Conservation (phyloP, 352 stramenopile species). For the Thraustochytrium striatum region DNA sequence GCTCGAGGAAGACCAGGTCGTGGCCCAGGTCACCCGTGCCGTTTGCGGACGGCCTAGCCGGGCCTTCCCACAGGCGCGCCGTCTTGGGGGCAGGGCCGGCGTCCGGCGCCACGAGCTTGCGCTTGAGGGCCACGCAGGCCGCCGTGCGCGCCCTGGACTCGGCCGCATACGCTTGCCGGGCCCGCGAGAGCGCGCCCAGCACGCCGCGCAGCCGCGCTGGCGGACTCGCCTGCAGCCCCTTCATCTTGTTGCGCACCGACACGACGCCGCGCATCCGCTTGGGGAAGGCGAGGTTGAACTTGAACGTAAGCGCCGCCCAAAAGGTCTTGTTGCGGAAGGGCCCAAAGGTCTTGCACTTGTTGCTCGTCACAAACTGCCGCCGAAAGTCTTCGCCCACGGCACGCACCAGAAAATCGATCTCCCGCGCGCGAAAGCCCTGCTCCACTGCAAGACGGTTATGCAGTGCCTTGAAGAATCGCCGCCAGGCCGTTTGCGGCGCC, state of each 20-base stretch:
- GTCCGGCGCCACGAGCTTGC: no score
- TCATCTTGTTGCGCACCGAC: conserved; percentile 38
- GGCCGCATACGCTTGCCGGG: no score
- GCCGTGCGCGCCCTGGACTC: no score
- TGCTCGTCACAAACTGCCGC: neutral
- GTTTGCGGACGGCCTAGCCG: no score
- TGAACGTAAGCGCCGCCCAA: conserved; percentile 12
- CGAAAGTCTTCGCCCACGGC: neutral
- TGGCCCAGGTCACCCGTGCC: no score
- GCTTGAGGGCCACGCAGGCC: no score
- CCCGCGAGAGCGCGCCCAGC: no score
- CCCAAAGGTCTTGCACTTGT: conserved; percentile 28
- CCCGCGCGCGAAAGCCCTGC: neutral
- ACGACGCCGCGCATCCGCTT: neutral
- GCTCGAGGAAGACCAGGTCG: no score
- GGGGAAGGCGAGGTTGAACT: conserved; percentile 11
- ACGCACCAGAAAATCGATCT: neutral
- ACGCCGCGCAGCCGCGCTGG: no score
- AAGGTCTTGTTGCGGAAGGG: conserved; percentile 20
- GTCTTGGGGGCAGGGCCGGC: no score
- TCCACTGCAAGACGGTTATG: neutral
- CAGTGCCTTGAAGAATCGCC: neutral
- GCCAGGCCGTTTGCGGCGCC: neutral
- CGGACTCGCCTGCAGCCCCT: conserved; percentile 6
- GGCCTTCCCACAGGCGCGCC: no score